Base-by-base conservation (phyloP, 139 green algal genomes). In the Chlorella sorokiniana region DNA sequence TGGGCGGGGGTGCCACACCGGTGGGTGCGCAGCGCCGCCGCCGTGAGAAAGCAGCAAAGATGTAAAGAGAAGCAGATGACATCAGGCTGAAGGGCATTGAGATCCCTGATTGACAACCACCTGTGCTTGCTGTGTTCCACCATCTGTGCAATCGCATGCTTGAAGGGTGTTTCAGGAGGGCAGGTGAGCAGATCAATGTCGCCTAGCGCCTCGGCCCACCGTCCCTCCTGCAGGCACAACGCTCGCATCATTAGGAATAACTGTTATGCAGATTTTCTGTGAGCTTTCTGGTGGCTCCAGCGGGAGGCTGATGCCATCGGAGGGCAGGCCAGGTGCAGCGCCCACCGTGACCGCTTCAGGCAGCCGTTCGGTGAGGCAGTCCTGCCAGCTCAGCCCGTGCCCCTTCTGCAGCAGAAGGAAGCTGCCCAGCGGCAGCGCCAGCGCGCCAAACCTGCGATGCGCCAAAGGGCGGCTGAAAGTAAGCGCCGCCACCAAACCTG, bases 401-500 rank as follows among this genome's bases (percentile, higher is more conserved):
- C 62, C 63, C 41, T 69, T 69, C 38, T 69, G 48, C 23, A 81
- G 64, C 63, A 84, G 54, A 35, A 87, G 61, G 56, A 84, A 87
- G 40, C 67, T 71, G 52, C 83, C 83, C 0, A 87, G 67, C 0
- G 83, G 83, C 63, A 87, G 74, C 20, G 83, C 83, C 72, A 87
- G 74, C 22, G 83, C 76, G n/a, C 76, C 83, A 73, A 87, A 87
- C 64, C 74, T 79, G 69, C 69, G n/a, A n/a, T n/a, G n/a, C n/a
- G n/a, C n/a, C n/a, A n/a, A n/a, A n/a, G n/a, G n/a, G n/a, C n/a
- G n/a, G n/a, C n/a, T n/a, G n/a, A n/a, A n/a, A n/a, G n/a, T n/a
- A n/a, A n/a, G n/a, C 16, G 48, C 48, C 16, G 16, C 48, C 48
- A 59, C 14, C 11, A 16, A 16, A 59, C 48, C 11, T 59, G 48